Conservation (phyloP, 2,329 filamentous ascomycete genomes). For the Raffaelea arxii region DNA sequence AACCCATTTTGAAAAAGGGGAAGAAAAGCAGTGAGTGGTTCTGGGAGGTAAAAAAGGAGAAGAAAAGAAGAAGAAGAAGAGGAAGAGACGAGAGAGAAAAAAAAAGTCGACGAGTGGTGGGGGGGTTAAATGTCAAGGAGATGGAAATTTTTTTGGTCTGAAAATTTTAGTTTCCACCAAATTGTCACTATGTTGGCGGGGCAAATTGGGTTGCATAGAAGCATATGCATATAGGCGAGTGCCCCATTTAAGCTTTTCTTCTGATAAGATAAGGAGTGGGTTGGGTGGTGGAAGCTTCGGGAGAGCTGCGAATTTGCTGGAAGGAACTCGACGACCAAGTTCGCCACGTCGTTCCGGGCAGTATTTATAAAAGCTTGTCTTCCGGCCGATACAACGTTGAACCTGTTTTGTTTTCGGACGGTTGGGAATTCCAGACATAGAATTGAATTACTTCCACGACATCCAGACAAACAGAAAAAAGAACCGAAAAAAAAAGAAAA, state of each 20-base stretch:
- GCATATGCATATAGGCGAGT: neutral
- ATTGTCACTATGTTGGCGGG: conserved; percentile 4
- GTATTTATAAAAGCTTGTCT: no score
- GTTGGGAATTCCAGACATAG: no score
- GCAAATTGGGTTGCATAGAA: neutral
- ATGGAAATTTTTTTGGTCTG: conserved; percentile 8
- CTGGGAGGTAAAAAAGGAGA: conserved; percentile 1
- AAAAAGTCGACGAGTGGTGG: conserved; percentile 1
- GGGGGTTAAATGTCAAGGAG: neutral
- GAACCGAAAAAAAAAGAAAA: no score
- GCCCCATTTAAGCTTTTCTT: neutral
- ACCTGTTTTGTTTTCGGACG: no score
- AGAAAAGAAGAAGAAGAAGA: conserved; percentile 9
- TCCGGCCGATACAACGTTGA: no score
- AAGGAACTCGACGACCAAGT: conserved; percentile 5
- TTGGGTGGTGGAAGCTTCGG: conserved; percentile 8
- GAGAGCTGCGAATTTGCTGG: conserved; percentile 11
- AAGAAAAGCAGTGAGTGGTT: conserved; percentile 1
- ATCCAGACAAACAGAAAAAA: no score
- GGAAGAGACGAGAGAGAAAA: neutral
- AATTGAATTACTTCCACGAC: no score
- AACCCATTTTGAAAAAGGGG: conserved; percentile 15
- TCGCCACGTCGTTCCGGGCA: conserved; percentile 2
- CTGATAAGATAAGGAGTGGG: conserved; percentile 8
- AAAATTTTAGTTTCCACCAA: neutral